Base-by-base conservation (phyloP, 2,329 filamentous ascomycete genomes). In the Pyrenochaeta sp. region DNA sequence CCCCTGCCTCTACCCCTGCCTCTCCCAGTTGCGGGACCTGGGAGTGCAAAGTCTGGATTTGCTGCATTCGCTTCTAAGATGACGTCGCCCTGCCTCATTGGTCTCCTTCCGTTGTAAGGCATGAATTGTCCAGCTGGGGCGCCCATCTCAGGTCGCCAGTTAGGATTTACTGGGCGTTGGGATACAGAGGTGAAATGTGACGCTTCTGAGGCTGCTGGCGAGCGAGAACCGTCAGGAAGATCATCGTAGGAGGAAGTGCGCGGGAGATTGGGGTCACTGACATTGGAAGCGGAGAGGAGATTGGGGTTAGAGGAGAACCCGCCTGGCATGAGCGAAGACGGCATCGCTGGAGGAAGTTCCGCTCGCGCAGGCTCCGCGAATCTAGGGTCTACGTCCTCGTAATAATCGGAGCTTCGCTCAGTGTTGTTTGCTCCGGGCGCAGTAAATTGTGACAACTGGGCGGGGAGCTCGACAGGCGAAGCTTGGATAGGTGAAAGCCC, bases 181-280 rank as follows among this genome's bases (percentile, higher is more conserved):
- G 90, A 94, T 40, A 98, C 89, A 10, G 90, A 95, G 1, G 94
- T 97, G 76, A 97, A 97, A 64, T 90, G 90, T 40, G 88, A 94
- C 20, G 86, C 84, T 69, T 97, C 91, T 58, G 90, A 94, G 66
- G 88, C 85, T 10, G 75, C 78, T 29, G 90, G 92, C 66, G 88
- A 94, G 66, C 90, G 85, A 39, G 83, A 79, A 42, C 83, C 84
- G 59, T 85, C 83, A 37, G 84, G 84, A 31, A 88, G 72, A 57
- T 90, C 86, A 58, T 92, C 90, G 61, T 86, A 87, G 14, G 81
- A 82, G 30, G 79, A 77, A 46, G 78, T 78, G 23, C 69, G 67
- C 50, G 74, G 71, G 53, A 77, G 74, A 70, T 64, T 65, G n/a
- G 67, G 63, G 30, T 74, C 70, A 43, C 54, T 66, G 7, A 57